Base-by-base conservation (phyloP, 305 asterid genomes). In the Fraxinus albicans region DNA sequence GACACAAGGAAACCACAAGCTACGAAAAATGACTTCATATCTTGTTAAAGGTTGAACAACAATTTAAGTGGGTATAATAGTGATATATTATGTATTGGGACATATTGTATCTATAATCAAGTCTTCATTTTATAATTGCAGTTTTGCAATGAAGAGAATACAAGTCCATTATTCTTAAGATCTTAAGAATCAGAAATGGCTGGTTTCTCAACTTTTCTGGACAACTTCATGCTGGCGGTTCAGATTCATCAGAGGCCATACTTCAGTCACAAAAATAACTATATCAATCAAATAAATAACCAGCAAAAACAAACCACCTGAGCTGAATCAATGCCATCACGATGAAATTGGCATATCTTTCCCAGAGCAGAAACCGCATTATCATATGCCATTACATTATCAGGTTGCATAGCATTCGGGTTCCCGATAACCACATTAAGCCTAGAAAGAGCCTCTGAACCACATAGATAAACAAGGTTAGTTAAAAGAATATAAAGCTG, bases 281-380 rank as follows among this genome's bases (percentile, higher is more conserved):
- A 5, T 8, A 38, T 6, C 1, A 55, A 73, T 42, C 58, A 74
- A 80, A 78, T 21, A 40, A 81, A 38, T 13, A 35, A 44, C 40
- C 7, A 21, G 47, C 27, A 78, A 21, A n/a, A 47, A 73, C 44
- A 8, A 79, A 55, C 34, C 84, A 94, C 97, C 93, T 92, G 97
- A 74, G 95, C 89, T 53, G 97, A 86, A 89, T 94, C 97, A 53
- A 94, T 93, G 87, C 94, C 85, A 84, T 94, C 97, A 76, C 97
- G 98, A 85, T 94, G 97, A 83, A 88, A 92, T 83, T 92, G 97
- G 34, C 97, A 93, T 84, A 94, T 94, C 93, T 93, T 94, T 85
- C 98, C 98, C 34, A 94, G 86, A 47, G 98, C 97, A 40, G 98
- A 94, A 80, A 94, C 98, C 78, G 97, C 97, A 90, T 94, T 94